Percentiles rank a stretch among this genome's conserved stretches.
phyloP scores from a whole-genome alignment of 345 rosid genomes.

The Kandelia obovata region DNA sequence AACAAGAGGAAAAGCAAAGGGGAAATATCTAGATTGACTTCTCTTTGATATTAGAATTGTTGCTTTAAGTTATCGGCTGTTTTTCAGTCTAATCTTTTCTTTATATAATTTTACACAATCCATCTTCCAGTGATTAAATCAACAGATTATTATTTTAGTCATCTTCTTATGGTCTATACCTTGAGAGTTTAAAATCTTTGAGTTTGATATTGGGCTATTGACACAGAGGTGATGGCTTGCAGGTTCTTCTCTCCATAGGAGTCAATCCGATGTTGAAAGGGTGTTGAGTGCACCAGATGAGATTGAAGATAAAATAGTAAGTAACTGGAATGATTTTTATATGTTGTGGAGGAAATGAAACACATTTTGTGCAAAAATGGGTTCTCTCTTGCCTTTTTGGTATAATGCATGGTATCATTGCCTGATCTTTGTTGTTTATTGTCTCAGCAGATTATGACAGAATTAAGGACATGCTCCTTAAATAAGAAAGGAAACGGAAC shows the following conservation, averaged over 20 bases:
- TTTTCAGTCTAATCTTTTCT: too few relatives aligned
- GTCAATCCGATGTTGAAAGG: conserved; percentile 67
- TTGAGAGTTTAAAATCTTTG: neutral
- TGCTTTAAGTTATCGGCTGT: too few relatives aligned
- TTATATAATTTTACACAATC: too few relatives aligned
- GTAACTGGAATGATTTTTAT: conserved; percentile 8
- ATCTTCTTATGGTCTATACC: neutral
- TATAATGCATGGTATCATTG: conserved; percentile 18
- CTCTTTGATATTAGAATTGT: too few relatives aligned
- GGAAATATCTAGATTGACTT: too few relatives aligned
- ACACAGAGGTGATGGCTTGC: conserved; percentile 24
- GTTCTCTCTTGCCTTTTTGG: too few relatives aligned
- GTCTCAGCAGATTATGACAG: conserved; percentile 49
- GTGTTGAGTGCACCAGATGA: conserved; percentile 38
- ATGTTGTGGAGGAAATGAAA: conserved; percentile 2
- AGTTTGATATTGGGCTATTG: conserved; percentile 1
- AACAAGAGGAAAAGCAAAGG: too few relatives aligned
- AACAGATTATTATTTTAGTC: neutral
- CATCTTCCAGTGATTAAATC: neutral
- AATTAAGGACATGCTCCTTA: conserved; percentile 54
- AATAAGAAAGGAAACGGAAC: conserved; percentile 56
- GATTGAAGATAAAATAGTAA: conserved; percentile 63
- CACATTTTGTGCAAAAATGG: conserved; percentile 18
- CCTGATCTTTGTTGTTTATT: conserved; percentile 16
- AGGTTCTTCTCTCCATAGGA: conserved; percentile 60